phyloP scores from a whole-genome alignment of 345 rosid genomes.

The Acer campestre region DNA sequence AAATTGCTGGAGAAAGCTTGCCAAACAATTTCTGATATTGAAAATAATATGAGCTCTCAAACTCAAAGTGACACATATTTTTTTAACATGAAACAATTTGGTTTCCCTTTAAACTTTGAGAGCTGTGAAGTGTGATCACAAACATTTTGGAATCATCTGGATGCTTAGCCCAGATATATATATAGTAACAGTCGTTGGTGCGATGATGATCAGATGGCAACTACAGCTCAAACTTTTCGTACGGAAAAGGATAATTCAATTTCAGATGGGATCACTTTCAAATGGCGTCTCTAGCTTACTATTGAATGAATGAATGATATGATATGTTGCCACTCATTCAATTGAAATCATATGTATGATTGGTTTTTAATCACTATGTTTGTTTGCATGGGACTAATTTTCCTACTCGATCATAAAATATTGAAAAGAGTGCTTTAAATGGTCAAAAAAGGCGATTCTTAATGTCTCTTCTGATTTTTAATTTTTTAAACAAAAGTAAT shows the following conservation, averaged over 20 bases:
- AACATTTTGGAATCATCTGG: no score
- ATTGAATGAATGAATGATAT: no score
- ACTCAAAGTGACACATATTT: not conserved
- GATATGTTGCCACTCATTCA: not conserved
- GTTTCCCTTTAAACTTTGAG: not conserved
- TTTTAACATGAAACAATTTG: not conserved
- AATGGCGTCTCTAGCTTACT: not conserved
- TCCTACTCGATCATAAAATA: no score
- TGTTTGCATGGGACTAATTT: not conserved
- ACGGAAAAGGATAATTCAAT: not conserved
- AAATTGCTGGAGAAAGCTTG: conserved; percentile 39
- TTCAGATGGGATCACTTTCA: not conserved
- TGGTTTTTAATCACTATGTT: not conserved
- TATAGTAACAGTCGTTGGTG: not conserved
- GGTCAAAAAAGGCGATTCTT: no score
- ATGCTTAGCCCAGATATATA: no score
- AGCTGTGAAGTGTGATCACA: not conserved
- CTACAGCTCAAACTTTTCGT: not conserved
- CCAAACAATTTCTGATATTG: conserved; percentile 25
- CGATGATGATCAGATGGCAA: not conserved
- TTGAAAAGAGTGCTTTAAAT: no score
- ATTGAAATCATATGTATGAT: not conserved
- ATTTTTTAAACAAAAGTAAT: no score
- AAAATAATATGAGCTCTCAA: not conserved
- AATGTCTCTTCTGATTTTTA: no score